Base-by-base conservation (phyloP, 2,329 filamentous ascomycete genomes). In the Aspergillus aculeatinus region DNA sequence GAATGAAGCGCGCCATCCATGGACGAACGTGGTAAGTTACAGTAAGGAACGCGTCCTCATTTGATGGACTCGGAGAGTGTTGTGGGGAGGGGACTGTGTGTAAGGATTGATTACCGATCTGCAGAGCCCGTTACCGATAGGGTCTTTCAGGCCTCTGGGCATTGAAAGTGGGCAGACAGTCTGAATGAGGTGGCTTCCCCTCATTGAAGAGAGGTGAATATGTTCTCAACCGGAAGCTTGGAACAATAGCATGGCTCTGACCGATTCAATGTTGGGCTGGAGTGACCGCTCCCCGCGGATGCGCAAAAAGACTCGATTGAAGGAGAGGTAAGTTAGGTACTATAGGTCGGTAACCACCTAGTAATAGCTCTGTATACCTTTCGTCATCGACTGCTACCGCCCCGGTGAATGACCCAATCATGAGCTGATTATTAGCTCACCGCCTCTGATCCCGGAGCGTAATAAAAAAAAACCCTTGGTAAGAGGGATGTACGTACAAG, bases 371-470 rank as follows among this genome's bases (percentile, higher is more conserved):
- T 10, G 29, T 35, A 48, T 21, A 16, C 42, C 55, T 60, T 60
- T 60, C 60, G 60, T 62, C 60, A 62, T 62, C 39, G 53, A 44
- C 33, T 25, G 47, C 16, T 27, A 57, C 51, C 47, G 47, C 16
- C 33, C 48, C 29, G 29, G 39, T 33, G 3, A 6, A 2, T 16
- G 29, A 16, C 9, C 57, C 57, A 61, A 61, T 61, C 1, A 61
- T 4, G 4, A 14, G n/a, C 0, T 19, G 16, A 11, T 6, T 1
- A 47, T 35, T 48, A 16, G 5, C 53, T 60, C 51, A 62, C 60
- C 60, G 60, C 60, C 60, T 48, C 31, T 44, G 25, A 19, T 42
- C 44, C 51, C 58, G 48, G 39, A 51, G 42, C 42, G 25, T 35
- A 33, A 55, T 29, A 21, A 48, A 31, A 44, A 21, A 48, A 21